Conservation (phyloP, 345 rosid species). For the Melaleuca quinquenervia region DNA sequence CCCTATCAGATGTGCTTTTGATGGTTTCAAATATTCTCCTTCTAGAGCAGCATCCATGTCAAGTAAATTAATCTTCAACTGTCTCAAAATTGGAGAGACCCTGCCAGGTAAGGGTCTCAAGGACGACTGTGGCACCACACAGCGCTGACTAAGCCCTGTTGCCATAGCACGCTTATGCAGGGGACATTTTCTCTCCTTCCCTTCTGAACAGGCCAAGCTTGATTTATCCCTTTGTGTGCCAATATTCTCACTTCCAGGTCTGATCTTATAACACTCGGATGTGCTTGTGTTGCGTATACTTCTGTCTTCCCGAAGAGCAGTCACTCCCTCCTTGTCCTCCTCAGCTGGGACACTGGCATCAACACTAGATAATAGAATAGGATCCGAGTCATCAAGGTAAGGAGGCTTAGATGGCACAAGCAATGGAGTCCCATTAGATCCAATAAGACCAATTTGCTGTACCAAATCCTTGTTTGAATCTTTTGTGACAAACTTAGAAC, state of each 20-base stretch:
- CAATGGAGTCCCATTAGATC: conserved; percentile 65
- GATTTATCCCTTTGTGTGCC: conserved; percentile 17
- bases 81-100: conserved; percentile 32
- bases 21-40: conserved; percentile 63
- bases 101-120: conserved; percentile 61
- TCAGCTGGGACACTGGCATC: conserved; percentile 19
- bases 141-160: conserved; percentile 21
- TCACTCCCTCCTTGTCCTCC: conserved; percentile 7
- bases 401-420: conserved; percentile 43
- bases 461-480: conserved; percentile 82
- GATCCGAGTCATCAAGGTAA: conserved; percentile 37
- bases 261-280: neutral
- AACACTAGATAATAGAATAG: conserved; percentile 18
- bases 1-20: conserved; percentile 44
- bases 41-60: conserved; percentile 90
- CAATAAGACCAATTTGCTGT: conserved; percentile 72
- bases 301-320: conserved; percentile 15
- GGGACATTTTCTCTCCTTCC: conserved; percentile 25
- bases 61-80: conserved; percentile 69
- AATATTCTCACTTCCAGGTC: conserved; percentile 15
- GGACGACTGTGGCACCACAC: conserved; percentile 73
- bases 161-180: conserved; percentile 7
- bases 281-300: conserved; percentile 7
- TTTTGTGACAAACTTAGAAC: conserved; percentile 65
- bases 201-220: conserved; percentile 24